Base-by-base conservation (phyloP, 352 stramenopile genomes). In the Phytophthora tubulina region DNA sequence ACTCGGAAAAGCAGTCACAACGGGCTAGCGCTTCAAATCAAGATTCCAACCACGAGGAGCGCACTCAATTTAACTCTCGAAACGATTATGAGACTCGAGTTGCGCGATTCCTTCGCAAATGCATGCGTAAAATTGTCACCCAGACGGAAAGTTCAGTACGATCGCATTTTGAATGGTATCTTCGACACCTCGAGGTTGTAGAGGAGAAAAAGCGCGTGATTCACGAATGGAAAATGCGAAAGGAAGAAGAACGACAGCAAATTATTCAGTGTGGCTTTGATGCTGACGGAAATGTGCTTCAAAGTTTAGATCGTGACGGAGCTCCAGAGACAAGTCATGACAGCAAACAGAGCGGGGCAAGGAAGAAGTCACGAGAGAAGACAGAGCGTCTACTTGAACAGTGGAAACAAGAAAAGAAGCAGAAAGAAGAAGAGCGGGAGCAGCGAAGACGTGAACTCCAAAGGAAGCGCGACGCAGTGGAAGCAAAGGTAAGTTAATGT, bases 151-250 rank as follows among this genome's bases (percentile, higher is more conserved):
- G 77, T 35, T 79, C 81, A 8, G 64, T 95, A n/a, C 78, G 84
- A 0, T 80, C 69, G 14, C 88, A 95, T 67, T 80, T 90, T 14
- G 72, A 87, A 11, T 95, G 88, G 88, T 93, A 93, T 63, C 33
- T 91, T 17, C 62, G 62, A 9, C 77, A 94, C 21, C 42, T 92
- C 32, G 32, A 70, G 31, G 67, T 94, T 21, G 35, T 89, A 0
- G 70, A 89, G 30, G 79, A 90, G 56, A 94, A 94, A 56, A 91
- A 90, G 41, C 57, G 72, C 0, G 75, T 78, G 39, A 85, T 95
- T 32, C 52, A 78, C 3, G 70, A 78, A 21, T 95, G 88, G 88
- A 89, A 86, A 46, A 31, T 63, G 15, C 49, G 56, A 14, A 94
- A 92, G 66, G 78, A 89, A 57, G 61, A 58, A 13, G 72, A 88